A percentile compares a stretch with the other conserved stretches of the same genome.
Evolutionary conservation across 495 filamentous ascomycete species (phyloP).

Genomic region (Elaphomyces granulatus): DNA sequence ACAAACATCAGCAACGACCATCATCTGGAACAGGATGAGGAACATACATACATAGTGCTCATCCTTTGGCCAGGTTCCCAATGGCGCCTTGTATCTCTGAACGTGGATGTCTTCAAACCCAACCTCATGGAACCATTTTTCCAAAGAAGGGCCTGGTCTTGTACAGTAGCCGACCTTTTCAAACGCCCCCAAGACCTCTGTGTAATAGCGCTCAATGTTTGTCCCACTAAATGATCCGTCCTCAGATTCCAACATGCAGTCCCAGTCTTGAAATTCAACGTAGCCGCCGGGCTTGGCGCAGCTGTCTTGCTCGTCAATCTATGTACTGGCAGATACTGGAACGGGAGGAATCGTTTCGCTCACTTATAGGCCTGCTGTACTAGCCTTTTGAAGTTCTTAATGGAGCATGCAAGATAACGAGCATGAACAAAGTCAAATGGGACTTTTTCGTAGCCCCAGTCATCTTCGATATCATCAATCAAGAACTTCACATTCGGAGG

Average conservation of each 20-base stretch:
- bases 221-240: constrained; percentile 9
- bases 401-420: constrained; percentile 36
- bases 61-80: constrained; percentile 19
- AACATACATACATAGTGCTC: constrained; percentile 1
- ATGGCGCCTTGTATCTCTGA: constrained; percentile 9
- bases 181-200: not conserved
- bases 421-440: constrained; percentile 46
- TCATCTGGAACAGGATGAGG: not conserved
- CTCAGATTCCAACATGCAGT: constrained; percentile 9
- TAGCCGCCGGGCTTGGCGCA: constrained; percentile 17
- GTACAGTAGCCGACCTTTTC: constrained; percentile 5
- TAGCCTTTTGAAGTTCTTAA: constrained; percentile 36
- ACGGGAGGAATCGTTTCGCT: no score
- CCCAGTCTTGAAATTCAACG: constrained; percentile 16
- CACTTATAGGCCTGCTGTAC: constrained; percentile 10
- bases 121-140: constrained; percentile 8
- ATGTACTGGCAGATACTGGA: no score
- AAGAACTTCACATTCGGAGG: constrained; percentile 38
- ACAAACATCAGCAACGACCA: constrained; percentile 1
- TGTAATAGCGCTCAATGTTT: constrained; percentile 2
- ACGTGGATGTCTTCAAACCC: constrained; percentile 14
- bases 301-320: no score
- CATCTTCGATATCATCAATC: constrained; percentile 33
- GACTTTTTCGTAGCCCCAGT: constrained; percentile 27
- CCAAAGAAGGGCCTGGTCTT: constrained; percentile 7